These are phyloP conservation scores for Penicillium canescens DNA, from an alignment of 495 filamentous ascomycete species.

Conservation along the genomic window DNA sequence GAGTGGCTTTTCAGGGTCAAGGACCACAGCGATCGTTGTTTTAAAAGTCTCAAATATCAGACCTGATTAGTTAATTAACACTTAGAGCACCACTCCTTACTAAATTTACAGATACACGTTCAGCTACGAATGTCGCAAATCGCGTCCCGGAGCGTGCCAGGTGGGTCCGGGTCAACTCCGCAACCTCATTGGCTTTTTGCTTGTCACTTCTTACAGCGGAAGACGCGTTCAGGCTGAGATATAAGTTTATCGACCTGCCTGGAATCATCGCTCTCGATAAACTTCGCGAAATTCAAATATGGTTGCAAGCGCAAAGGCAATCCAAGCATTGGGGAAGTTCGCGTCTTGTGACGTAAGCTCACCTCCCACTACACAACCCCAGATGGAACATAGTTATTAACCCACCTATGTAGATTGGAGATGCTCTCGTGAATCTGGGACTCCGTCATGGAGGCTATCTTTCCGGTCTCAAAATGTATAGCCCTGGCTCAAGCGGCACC, in stretches of 20 bases:
- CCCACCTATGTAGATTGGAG: constrained; percentile 15
- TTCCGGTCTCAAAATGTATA: constrained; percentile 58
- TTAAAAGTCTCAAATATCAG: no score
- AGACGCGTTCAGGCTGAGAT: no score
- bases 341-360: constrained; percentile 25
- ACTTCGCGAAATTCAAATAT: not conserved
- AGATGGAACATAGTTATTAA: not conserved
- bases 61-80: no score
- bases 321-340: constrained; percentile 21
- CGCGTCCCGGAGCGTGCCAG: not conserved
- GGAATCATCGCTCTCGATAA: no score
- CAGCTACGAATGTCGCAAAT: no score
- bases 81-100: no score
- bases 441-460: constrained; percentile 57
- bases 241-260: no score
- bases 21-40: no score
- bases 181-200: not conserved
- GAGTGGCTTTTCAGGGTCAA: no score
- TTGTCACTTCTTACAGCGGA: no score
- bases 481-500: constrained; percentile 50
- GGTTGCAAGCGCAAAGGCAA: constrained; percentile 13
- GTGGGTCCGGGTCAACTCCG: constrained; percentile 10
- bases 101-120: no score
- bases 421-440: constrained; percentile 46
- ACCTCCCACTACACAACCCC: not conserved